phyloP scores from a whole-genome alignment of 352 stramenopile genomes.

The Phytophthora sp. region DNA sequence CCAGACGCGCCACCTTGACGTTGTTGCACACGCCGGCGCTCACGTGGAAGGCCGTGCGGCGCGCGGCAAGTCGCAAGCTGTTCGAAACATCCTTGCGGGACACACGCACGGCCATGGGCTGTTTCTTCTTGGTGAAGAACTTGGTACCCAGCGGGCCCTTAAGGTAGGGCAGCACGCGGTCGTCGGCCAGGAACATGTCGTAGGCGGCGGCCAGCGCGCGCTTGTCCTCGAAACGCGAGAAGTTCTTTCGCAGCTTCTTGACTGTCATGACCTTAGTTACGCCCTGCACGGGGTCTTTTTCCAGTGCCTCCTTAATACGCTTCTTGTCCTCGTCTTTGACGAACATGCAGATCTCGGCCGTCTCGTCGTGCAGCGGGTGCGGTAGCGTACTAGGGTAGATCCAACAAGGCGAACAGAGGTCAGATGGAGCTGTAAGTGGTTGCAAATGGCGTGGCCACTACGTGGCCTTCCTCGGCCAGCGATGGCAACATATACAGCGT shows the following conservation, averaged over 20 bases:
- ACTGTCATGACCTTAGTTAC: constrained; percentile 80
- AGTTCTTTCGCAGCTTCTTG: constrained; percentile 87
- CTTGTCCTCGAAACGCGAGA: constrained; percentile 77
- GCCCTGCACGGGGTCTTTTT: constrained; percentile 56
- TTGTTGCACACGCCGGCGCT: constrained; percentile 89
- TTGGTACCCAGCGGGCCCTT: constrained; percentile 71
- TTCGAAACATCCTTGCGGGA: constrained; percentile 64
- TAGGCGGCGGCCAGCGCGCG: constrained; percentile 75
- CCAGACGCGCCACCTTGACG: constrained; percentile 83
- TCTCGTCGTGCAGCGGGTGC: constrained; percentile 61
- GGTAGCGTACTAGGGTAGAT: constrained; percentile 51
- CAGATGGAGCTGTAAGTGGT: constrained; percentile 16
- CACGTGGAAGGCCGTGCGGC: constrained; percentile 87
- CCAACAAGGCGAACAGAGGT: constrained; percentile 10
- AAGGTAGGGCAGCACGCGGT: constrained; percentile 78
- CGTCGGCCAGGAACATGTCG: constrained; percentile 79
- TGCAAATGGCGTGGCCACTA: background rate
- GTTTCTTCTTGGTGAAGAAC: constrained; percentile 85
- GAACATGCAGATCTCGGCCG: constrained; percentile 76
- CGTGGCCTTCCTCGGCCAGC: background rate
- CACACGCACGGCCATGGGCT: constrained; percentile 77
- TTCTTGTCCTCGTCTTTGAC: constrained; percentile 89
- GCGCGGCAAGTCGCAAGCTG: constrained; percentile 51
- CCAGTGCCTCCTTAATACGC: constrained; percentile 77
- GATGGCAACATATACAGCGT: background rate